Base-by-base conservation (phyloP, 2,329 filamentous ascomycete species). In the Paraconiothyrium sp. region DNA sequence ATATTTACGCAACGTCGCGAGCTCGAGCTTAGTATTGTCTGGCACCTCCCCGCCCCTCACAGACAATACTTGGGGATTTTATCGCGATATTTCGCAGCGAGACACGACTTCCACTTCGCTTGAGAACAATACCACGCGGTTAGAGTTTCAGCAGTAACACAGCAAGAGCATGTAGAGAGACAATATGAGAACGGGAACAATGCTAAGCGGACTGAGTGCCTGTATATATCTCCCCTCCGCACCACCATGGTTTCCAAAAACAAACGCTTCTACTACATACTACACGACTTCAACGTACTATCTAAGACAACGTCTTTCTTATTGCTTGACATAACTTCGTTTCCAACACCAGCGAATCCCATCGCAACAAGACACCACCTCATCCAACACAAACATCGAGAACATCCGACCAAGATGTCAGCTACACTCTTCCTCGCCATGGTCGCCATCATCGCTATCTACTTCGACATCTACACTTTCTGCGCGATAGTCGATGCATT, bases 181-280 rank as follows among this genome's bases (percentile, higher is more conserved):
- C 37, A 54, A 54, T 54, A 35, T 20, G 22, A 43, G 43, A 37
- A 2, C 14, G 2, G 39, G 51, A 13, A 54, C 39, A 54, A 54
- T 54, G 24, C 51, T 54, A 44, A 43, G 37, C 22, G 37, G 35
- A 10, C 4, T 20, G 16, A 16, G 14, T 1, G 16, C n/a, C n/a
- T 32, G 24, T 51, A 35, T 37, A 5, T 51, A 51, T 37, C 22
- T 43, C 24, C 24, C 24, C 2, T 43, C 24, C 22, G 35, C 50
- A 54, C 14, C 39, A 8, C n/a, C 2, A 8, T 9, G 2, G 5
- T n/a, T 9, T 16, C 8, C 20, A 41, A 8, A n/a, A 9, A 30
- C 13, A n/a, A 6, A 41, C 39, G n/a, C 39, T n/a, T 20, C 14
- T 3, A 4, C 27, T 30, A 30, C 10, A 39, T 39, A 14, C 13